Base-by-base conservation (phyloP, 805 yeast species). In the Saccharomycopsis sp. region DNA sequence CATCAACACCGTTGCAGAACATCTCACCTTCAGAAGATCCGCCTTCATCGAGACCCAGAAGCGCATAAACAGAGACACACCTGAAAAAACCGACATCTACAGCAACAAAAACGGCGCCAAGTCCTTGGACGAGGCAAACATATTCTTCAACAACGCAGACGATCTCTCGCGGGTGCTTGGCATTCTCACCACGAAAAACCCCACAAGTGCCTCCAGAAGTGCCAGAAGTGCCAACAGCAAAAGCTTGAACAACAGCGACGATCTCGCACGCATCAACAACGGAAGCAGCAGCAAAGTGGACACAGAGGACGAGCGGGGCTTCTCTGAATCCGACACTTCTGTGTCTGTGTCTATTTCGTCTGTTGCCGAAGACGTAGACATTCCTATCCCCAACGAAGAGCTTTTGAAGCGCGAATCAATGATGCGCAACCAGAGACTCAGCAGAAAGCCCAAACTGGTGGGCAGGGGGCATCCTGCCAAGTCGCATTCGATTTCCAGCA, bases 401-500 rank as follows among this genome's bases (percentile, higher is more conserved):
- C 48, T 44, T 44, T 44, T 44, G 12, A 44, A 44, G 21, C 8
- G 48, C 8, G 48, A 44, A 44, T 16, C 48, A 18, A n/a, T 18
- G 21, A 44, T 44, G 21, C 5, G 37, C 12, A 29, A 29, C 37
- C 5, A 29, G 12, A 29, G 37, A 29, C 12, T 7, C 37, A 29
- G 12, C 12, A 29, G 37, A 29, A 44, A 44, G 18, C 16, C 48
- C 4, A 44, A 18, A 44, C 7, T 20, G 8, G 12, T 18, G 18
- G 21, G 21, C 16, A 44, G 48, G 16, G 21, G 48, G 8, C 48
- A 44, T 44, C 48, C 21, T 12, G 21, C 53, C 5, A 52, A 56
- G 46, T 50, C 59, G 5, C 62, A 59, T 23, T 53, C 57, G 8
- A 56, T 59, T 37, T 50, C 60, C 3, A 59, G 62, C 24, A 59